Percentiles rank a stretch among this genome's conserved stretches.
These are phyloP conservation scores for Kappamyces sp. DNA, from an alignment of 192 early-diverging fungal species.

Conservation along the genomic window DNA sequence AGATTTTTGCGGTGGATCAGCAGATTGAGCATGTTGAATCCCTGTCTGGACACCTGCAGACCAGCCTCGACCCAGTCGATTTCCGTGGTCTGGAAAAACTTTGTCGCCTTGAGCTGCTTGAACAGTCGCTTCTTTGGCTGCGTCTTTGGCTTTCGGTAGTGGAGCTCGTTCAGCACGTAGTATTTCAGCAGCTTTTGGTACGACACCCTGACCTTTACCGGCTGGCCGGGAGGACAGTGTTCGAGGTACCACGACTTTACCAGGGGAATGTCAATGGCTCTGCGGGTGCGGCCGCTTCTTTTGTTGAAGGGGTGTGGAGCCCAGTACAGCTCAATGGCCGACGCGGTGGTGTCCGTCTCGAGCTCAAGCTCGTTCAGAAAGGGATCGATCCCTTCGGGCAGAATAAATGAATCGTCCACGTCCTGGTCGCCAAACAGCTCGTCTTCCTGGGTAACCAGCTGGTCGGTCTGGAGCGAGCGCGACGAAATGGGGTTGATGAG, in stretches of 20 bases:
- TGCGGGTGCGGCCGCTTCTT: constrained; percentile 80
- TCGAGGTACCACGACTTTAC: constrained; percentile 99
- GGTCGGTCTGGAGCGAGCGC: constrained; percentile 52
- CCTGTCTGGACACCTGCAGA: constrained; percentile 95
- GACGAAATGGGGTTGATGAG: constrained; percentile 96
- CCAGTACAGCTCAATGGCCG: constrained; percentile 93
- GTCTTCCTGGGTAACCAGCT: constrained; percentile 58
- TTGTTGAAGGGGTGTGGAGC: constrained; percentile 96
- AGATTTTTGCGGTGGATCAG: constrained; percentile 97
- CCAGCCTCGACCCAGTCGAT: constrained; percentile 99
- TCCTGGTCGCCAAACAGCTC: constrained; percentile 61
- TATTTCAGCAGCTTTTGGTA: constrained; percentile 98
- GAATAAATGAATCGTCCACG: constrained; percentile 73
- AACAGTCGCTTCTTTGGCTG: constrained; percentile 92
- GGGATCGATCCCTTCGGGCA: constrained; percentile 73
- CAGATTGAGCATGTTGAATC: constrained; percentile 98
- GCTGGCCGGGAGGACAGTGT: constrained; percentile 85
- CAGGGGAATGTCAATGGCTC: constrained; percentile 89
- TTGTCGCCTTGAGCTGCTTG: constrained; percentile 89
- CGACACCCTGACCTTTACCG: constrained; percentile 96
- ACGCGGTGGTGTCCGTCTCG: constrained; percentile 88
- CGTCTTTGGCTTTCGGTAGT: constrained; percentile 81
- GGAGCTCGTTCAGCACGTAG: constrained; percentile 88
- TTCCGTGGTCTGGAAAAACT: constrained; percentile 98
- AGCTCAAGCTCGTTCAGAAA: constrained; percentile 73